Base-by-base conservation (phyloP, 352 stramenopile genomes). In the Phytophthora idaei region DNA sequence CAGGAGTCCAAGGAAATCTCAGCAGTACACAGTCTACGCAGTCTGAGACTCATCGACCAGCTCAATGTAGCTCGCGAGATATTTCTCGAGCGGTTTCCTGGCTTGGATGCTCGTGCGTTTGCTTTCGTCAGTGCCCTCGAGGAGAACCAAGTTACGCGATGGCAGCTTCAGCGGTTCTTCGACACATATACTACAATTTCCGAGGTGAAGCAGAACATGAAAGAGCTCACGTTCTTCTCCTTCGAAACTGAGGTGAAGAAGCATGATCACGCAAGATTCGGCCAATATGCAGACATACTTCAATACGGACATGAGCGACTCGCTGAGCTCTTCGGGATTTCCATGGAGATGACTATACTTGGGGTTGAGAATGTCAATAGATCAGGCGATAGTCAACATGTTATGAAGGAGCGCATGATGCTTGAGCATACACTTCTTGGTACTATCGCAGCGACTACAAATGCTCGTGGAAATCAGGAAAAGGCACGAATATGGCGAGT, bases 101-200 rank as follows among this genome's bases (percentile, higher is more conserved):
- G 80, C 0, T 62, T 91, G 12, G 82, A 92, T 41, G 73, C 79
- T 3, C 83, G 85, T 27, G 85, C 87, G 1, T 56, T 85, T 41
- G 58, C 74, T 14, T 93, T 95, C 59, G 76, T 82, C 0, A 64
- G 61, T 2, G 64, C 80, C 25, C 31, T 95, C 0, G 74, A 78
- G 2, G 73, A 80, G 27, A 70, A 69, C 1, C 57, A 68, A 49
- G 73, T 93, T 49, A 88, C 81, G 10, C 77, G 49, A 28, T 90
- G 80, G 71, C 85, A 93, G 44, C 72, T 95, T 2, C 60, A 85
- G n/a, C 69, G 63, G 11, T 93, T 95, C 52, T 90, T 95, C 34
- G 57, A 76, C 3, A 34, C 55, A 4, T 60, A 86, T 59, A 68
- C 52, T 17, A 92, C 81, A 4, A 73, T 91, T 12, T 78, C 79